Evolutionary conservation across 176 grass and related monocot genomes (phyloP).

Genomic region (Pontederia paniculata): DNA sequence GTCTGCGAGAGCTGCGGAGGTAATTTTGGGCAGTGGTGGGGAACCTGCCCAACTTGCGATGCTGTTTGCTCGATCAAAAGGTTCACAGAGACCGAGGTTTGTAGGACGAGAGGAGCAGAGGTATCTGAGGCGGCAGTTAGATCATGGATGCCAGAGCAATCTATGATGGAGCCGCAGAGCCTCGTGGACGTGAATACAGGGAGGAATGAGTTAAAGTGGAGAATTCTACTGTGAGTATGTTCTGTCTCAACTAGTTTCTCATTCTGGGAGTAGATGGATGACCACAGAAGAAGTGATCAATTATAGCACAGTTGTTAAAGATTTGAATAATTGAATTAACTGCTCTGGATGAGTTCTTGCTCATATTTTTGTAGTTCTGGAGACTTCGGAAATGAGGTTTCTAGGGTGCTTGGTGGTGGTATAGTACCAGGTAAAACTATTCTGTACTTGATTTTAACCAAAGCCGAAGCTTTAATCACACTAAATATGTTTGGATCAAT

Average conservation of each 20-base stretch:
- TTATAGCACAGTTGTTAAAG: neutral
- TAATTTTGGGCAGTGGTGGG: conserved; percentile 66
- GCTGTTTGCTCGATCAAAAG: conserved; percentile 9
- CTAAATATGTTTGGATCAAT: too few relatives aligned
- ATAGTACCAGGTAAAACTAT: conserved; percentile 96
- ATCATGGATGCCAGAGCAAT: conserved; percentile 51
- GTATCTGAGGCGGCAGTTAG: conserved; percentile 29
- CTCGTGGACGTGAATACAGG: conserved; percentile 45
- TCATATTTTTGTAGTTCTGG: conserved; percentile 34
- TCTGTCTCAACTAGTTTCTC: neutral
- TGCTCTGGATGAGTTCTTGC: neutral
- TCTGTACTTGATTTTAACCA: too few relatives aligned
- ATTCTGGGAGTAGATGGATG: neutral
- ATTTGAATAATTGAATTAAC: too few relatives aligned
- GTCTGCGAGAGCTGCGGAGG: conserved; percentile 50
- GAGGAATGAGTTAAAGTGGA: conserved; percentile 42
- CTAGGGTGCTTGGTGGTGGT: conserved; percentile 83
- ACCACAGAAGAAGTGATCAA: neutral
- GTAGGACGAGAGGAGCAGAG: conserved; percentile 22
- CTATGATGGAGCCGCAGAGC: conserved; percentile 38
- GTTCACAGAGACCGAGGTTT: conserved; percentile 11
- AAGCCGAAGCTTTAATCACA: too few relatives aligned
- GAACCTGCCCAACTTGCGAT: conserved; percentile 35
- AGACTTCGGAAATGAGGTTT: conserved; percentile 56
- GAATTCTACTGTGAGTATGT: conserved; percentile 64